Evolutionary conservation across 495 filamentous ascomycete genomes (phyloP).

Genomic region (Neurospora sp.): DNA sequence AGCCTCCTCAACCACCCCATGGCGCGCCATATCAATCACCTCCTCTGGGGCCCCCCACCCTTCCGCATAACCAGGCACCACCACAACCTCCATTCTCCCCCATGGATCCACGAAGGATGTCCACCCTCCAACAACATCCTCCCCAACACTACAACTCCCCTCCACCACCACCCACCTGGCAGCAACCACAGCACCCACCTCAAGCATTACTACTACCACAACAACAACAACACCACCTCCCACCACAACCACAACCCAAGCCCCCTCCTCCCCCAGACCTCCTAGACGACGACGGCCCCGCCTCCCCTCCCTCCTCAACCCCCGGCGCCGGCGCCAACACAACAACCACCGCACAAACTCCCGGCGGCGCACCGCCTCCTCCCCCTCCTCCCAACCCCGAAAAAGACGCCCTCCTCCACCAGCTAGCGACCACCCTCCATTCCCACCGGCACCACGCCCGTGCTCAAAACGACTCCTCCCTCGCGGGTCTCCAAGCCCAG

Average conservation of each 20-base stretch:
- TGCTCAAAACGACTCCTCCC: conserved; percentile 55
- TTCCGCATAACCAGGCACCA: conserved; percentile 26
- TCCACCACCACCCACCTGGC: conserved; percentile 14
- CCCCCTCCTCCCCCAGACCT: conserved; percentile 57
- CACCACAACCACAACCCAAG: conserved; percentile 20
- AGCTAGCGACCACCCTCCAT: conserved; percentile 60
- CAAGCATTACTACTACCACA: neutral
- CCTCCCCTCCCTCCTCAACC: conserved; percentile 52
- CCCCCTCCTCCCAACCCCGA: conserved; percentile 83
- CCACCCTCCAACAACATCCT: conserved; percentile 14
- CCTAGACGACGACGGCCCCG: conserved; percentile 52
- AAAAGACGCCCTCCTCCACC: conserved; percentile 78
- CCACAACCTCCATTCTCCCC: conserved; percentile 14
- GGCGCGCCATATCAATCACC: conserved; percentile 3
- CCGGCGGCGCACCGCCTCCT: conserved; percentile 39
- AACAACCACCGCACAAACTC: conserved; percentile 37
- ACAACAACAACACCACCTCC: neutral
- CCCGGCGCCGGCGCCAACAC: conserved; percentile 31
- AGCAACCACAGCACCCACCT: conserved; percentile 7
- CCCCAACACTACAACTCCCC: conserved; percentile 12
- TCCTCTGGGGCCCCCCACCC: conserved; percentile 1
- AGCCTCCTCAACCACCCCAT: conserved; percentile 5
- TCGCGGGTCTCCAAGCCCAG: conserved; percentile 68
- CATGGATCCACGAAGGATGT: conserved; percentile 17
- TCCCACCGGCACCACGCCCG: conserved; percentile 54